Evolutionary conservation across 495 filamentous ascomycete species (phyloP).

Genomic region (Trichocladium uniseriatum): DNA sequence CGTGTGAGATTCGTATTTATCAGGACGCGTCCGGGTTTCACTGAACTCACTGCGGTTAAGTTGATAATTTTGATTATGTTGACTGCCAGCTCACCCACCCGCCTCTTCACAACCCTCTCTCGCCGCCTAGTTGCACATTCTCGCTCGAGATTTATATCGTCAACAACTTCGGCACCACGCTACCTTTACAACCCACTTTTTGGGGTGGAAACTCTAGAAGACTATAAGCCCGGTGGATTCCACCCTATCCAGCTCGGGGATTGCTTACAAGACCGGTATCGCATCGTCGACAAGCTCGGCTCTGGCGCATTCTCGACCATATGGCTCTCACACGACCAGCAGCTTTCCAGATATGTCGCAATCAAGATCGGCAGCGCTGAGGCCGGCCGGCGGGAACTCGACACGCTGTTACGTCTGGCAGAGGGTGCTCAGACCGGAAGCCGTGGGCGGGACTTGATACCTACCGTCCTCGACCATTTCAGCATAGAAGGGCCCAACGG

Average conservation of each 20-base stretch:
- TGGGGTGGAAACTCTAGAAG: conserved; percentile 14
- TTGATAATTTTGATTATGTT: too few species aligned
- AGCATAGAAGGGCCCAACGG: conserved; percentile 36
- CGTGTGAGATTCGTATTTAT: too few species aligned
- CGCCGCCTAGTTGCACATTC: too few species aligned
- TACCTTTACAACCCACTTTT: conserved; percentile 12
- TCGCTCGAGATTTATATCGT: too few species aligned
- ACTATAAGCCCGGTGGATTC: conserved; percentile 36
- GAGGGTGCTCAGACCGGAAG: not conserved
- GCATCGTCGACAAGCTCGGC: conserved; percentile 36
- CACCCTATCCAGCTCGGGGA: conserved; percentile 36
- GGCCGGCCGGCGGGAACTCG: conserved; percentile 2
- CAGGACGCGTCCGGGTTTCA: too few species aligned
- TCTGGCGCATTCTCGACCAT: conserved; percentile 37
- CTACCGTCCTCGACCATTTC: conserved; percentile 35
- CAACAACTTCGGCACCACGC: not conserved
- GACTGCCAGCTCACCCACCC: too few species aligned
- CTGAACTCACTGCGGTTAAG: too few species aligned
- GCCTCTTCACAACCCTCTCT: too few species aligned
- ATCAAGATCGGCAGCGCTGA: conserved; percentile 22
- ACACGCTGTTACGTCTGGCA: conserved; percentile 5
- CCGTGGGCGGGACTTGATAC: conserved; percentile 12
- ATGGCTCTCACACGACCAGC: conserved; percentile 34
- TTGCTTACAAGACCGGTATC: conserved; percentile 25
- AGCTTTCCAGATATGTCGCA: conserved; percentile 16